Evolutionary conservation across 2,329 filamentous ascomycete species (phyloP), one percentile per base, ranked within the genome.

Genomic region (Paraconiothyrium brasiliense): DNA sequence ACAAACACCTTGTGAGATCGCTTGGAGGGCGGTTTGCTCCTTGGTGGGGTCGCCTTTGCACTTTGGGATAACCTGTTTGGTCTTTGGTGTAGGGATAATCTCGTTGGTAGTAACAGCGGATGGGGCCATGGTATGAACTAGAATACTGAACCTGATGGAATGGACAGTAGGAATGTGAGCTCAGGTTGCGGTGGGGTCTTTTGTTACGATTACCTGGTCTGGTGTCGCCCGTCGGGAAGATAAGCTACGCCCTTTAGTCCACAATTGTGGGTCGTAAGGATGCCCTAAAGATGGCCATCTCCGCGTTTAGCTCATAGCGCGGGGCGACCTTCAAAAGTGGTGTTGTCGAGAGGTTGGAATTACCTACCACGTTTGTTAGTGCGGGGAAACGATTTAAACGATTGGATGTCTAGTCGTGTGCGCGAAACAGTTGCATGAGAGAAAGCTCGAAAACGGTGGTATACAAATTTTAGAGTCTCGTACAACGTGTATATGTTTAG

Each of bases 1-100:
- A 62, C 74, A 78, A 14, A 78, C 72, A 47, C 82, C 82, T 71
- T 84, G 82, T 22, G 80, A 82, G 55, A 84, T 84, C 41, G 77
- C 77, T 63, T 81, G 73, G 16, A 81, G 66, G 0, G 77, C 71
- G 8, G 76, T 78, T 55, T 68, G 62, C 13, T 74, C 69, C 37
- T 76, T 72, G 0, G 68, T 59, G 11, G 52, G 58, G n/a, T 73
- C 63, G 27, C 70, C 61, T 57, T 73, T 63, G 14, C 64, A 63
- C 37, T 59, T 67, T 6, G 69, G 63, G 9, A 69, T 64, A 8
- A 67, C 35, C 57, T 69, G 66, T 54, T 74, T 74, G 24, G 60
- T 41, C 34, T 60, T 59, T 14, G 64, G 57, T 2, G 54, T 35
- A 3, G 66, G 54, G 6, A 55, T 22, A 7, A 63, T 30, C 30